Base-by-base conservation (phyloP, 108 stramenopile genomes). In the Fistulifera pelliculosa region DNA sequence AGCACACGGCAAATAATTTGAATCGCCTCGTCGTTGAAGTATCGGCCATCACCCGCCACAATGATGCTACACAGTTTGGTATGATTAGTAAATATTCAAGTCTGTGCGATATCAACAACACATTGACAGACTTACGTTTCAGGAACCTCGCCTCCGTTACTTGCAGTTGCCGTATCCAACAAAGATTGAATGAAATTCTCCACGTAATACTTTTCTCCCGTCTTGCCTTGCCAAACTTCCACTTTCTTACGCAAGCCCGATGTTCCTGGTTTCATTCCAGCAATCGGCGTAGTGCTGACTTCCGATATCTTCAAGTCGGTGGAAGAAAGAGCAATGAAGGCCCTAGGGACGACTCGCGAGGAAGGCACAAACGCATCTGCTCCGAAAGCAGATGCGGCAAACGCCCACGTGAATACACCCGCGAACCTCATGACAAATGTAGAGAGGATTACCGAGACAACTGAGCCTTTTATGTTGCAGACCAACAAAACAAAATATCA, bases 151-250 rank as follows among this genome's bases (percentile, higher is more conserved):
- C 90, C 91, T 13, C 65, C 71, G 35, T 94, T 78, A 25, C 83
- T 69, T 19, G 56, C 75, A 49, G 59, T 61, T 48, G 80, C 79
- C 0, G 96, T 94, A 65, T 95, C 91, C 27, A 97, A 69, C 53
- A 93, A 65, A 64, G 89, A 77, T 69, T 99, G 98, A 47, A 99
- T 93, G 61, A 99, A 99, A 72, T 98, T 99, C 66, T 97, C 93
- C 38, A 98, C 80, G 57, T 97, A 99, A 54, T 83, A 49, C 52
- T 76, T 57, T 66, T 54, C 48, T 45, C 66, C 72, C 23, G 65
- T 71, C 4, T 51, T 54, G 11, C 79, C 85, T 64, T 81, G 77
- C 90, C 90, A 91, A 17, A 87, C 79, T 68, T 87, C 83, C 0
- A 91, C 90, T 49, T 91, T 91, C 75, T 98, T 99, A 14, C 99